Base-by-base conservation (phyloP, 202 grass and related monocot species). In the Digitaria exilis region DNA sequence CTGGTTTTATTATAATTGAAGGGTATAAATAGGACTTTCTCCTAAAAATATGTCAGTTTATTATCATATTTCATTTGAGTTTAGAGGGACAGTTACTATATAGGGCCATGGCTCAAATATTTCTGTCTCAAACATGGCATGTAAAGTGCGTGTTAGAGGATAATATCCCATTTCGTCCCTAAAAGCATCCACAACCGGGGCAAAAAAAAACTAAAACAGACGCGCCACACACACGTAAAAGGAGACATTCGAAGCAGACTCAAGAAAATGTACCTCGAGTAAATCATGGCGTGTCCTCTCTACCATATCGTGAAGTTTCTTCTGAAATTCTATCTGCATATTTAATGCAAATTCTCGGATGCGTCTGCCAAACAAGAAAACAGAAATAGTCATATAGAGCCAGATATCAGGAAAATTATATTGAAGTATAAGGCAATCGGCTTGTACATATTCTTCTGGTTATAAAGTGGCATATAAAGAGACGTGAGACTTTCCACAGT, bases 231-330 rank as follows among this genome's bases (percentile, higher is more conserved):
- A 39, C 37, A 48, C 49, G 69, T 31, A 50, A 32, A 10, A 9
- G 26, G 14, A 52, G 46, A 34, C 9, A 62, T 46, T 77, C 24
- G 42, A 43, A 29, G 41, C 12, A 62, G 61, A 44, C 15, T 44
- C 55, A 29, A 44, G 8, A 15, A 60, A 42, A 22, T 63, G 41
- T 46, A 77, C 75, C 75, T 77, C 57, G 18, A 46, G 9, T 44
- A 77, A 9, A 60, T 60, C 57, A 28, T 29, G 57, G 6, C 57
- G 57, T 32, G 75, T 77, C 17, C 3, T 46, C 57, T 77, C 57
- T 62, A 77, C 75, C 25, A 77, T 63, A 1, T 63, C 75, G 29
- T 77, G 75, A 32, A 77, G 75, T 32, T 48, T 77, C 75, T 77
- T 77, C 37, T 63, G 57, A 77, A 77, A 9, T 14, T 77, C 57